Base-by-base conservation (phyloP, 208 protist species). In the Leishmania gerbilli region DNA sequence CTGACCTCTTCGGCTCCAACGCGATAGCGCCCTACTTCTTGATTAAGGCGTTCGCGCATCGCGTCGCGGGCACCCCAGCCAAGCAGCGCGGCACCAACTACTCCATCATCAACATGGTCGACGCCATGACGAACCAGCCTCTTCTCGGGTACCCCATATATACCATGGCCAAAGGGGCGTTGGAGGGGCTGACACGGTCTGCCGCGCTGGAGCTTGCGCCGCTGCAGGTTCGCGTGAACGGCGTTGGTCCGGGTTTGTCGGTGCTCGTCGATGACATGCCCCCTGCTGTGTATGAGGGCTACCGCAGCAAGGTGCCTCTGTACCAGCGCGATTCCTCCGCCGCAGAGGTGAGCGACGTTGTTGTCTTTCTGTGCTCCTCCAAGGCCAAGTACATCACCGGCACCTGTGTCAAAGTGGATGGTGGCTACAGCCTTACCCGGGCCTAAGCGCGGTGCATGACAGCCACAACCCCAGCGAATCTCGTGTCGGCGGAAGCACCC, bases 111-210 rank as follows among this genome's bases (percentile, higher is more conserved):
- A 96, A 96, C 82, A 82, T 96, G 56, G 85, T 88, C 47, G 93
- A 96, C 76, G 53, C 93, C 65, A 93, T 96, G 91, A 85, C 87
- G 15, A 77, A 86, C 31, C 87, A 90, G 76, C 93, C 93, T 45
- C 82, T 92, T 24, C 67, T 87, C 24, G 86, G 84, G n/a, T 96
- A 91, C 74, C 84, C 87, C 37, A 65, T 90, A 24, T 97, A 97
- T 88, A 93, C 88, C 37, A 97, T 97, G 91, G 89, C 82, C 19
- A 97, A 97, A 78, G 84, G 84, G 74, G 93, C 93, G 27, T 60
- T 97, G 21, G 83, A 91, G 71, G 90, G 89, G 3, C 84, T 97
- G 21, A 95, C 91, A 37, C 86, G 90, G 79, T 89, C 91, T 9
- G 86, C 92, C 0, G 93, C 93, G 27, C 37, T 93, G 49, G 93